Evolutionary conservation across 495 filamentous ascomycete species (phyloP), one percentile per base, ranked within the genome.

Genomic region (Daldinia vernicosa): DNA sequence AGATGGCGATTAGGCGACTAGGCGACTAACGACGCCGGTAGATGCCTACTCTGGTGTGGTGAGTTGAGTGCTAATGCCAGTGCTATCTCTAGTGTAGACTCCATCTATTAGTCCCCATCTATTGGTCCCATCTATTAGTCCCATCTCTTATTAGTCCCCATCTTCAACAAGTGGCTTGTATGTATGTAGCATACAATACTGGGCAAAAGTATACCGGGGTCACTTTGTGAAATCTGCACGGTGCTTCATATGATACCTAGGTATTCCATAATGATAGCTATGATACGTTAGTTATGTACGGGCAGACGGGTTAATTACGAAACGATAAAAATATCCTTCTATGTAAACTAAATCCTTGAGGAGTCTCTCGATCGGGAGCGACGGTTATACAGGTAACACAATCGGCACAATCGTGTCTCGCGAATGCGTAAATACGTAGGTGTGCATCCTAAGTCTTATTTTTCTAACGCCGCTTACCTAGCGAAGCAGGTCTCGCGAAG

Each of bases 181-280:
- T 35, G 12, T 30, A 30, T n/a, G 26, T 30, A 30, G 28, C 6
- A 9, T 37, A 37, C 14, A 14, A 47, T 47, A 12, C 43, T 47
- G 43, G 43, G 19, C 19, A 47, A 47, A 47, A 11, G 43, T 47
- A 47, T 12, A 47, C 19, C 7, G 19, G 43, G 22, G 43, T 47
- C 43, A 47, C 43, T 40, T 69, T 66, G 54, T 66, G 62, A 65
- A 66, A 69, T 57, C 47, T 58, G 17, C 60, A 66, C 61, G 17
- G 56, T 59, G 52, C 35, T 62, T 35, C 37, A 51, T 61, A 9
- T 45, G 28, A 28, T 59, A n/a, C n/a, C n/a, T n/a, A 50, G 47
- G 32, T 54, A 35, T 35, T 35, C 12, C 28, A 5, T 30, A 6
- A 30, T 27, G 26, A 27, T 27, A 27, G 26, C 26, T 27, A 27